A percentile compares a stretch with the other conserved stretches of the same genome.
Conservation (phyloP, 345 rosid species). For the Brassica incana region DNA sequence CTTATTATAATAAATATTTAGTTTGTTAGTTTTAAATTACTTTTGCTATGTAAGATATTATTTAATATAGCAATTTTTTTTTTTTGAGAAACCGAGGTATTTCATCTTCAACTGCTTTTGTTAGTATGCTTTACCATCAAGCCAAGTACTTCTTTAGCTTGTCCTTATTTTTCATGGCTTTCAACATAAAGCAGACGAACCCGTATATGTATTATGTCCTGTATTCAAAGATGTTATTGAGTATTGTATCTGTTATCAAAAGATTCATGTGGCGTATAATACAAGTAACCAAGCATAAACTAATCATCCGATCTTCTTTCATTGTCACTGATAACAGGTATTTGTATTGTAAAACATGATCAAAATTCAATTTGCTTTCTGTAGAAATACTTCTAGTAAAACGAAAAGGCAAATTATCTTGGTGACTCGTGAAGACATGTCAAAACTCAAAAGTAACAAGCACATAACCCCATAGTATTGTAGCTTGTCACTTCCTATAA, state of each 20-base stretch:
- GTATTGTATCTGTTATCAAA: not conserved
- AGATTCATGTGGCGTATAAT: not conserved
- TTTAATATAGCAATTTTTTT: no score
- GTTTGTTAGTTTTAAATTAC: no score
- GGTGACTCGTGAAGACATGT: not conserved
- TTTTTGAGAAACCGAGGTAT: no score
- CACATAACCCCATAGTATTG: not conserved
- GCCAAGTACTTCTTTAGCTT: not conserved
- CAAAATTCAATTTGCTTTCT: not conserved
- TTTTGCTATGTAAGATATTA: no score
- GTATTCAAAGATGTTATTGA: not conserved
- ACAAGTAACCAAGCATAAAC: no score
- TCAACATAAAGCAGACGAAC: not conserved
- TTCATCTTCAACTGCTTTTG: no score
- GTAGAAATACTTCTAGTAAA: not conserved
- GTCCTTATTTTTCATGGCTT: not conserved
- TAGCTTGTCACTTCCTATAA: not conserved
- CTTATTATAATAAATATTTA: no score
- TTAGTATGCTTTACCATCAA: not conserved
- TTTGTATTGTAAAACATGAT: not conserved
- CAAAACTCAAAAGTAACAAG: not conserved
- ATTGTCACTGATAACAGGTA: not conserved
- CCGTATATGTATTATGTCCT: not conserved
- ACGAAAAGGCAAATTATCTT: not conserved
- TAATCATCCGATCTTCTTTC: not conserved